Evolutionary conservation across 2,329 filamentous ascomycete species (phyloP).

Genomic region (Colletotrichum aenigma): DNA sequence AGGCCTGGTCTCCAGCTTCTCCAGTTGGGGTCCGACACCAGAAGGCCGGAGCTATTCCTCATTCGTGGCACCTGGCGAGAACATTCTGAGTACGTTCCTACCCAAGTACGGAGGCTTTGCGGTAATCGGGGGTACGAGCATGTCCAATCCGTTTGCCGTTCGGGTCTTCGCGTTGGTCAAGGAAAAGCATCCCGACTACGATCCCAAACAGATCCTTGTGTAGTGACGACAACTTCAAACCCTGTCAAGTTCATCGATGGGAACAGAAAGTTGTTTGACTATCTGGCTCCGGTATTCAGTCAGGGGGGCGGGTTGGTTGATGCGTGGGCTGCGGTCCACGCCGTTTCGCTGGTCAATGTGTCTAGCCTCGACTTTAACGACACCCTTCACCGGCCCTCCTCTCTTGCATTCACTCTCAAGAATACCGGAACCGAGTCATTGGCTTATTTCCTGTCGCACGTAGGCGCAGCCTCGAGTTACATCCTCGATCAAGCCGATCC

Average conservation of each 20-base stretch:
- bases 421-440: background rate
- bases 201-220: background rate
- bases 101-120: conserved; percentile 5
- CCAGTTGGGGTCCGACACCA: conserved; percentile 17
- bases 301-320: background rate
- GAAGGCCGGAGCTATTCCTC: conserved; percentile 21
- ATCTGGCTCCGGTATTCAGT: background rate
- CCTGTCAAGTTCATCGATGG: background rate
- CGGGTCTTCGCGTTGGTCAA: conserved; percentile 16
- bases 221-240: background rate
- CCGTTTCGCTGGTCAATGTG: background rate
- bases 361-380: background rate
- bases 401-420: background rate
- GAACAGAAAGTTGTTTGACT: background rate
- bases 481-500: background rate
- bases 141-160: conserved; percentile 20
- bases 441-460: background rate
- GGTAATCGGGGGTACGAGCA: conserved; percentile 21
- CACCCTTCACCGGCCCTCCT: background rate
- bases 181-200: background rate
- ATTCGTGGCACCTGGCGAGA: conserved; percentile 20
- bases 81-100: conserved; percentile 21
- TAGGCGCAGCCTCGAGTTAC: background rate
- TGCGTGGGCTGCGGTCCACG: background rate
- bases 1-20: background rate